phyloP scores from a whole-genome alignment of 1,284 basidiomycete genomes.

The Rhodotorula sp. region DNA sequence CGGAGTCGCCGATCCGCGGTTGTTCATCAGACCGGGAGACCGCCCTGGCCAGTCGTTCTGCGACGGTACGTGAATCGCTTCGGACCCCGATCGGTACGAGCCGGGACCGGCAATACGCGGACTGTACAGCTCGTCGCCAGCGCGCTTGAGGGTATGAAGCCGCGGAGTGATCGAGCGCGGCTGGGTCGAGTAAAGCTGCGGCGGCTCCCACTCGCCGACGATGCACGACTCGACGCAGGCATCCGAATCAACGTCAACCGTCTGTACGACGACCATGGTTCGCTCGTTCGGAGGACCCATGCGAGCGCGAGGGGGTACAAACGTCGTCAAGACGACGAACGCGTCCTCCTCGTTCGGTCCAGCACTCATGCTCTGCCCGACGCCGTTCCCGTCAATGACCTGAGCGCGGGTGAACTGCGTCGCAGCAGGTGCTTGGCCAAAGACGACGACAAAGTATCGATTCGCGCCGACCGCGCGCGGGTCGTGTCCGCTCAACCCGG shows the following conservation, averaged over 20 bases:
- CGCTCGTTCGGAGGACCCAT: constrained; percentile 32
- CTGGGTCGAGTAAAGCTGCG: background rate
- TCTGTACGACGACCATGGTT: constrained; percentile 25
- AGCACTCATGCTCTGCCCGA: constrained; percentile 37
- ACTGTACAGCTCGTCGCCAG: constrained; percentile 26
- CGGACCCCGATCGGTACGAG: constrained; percentile 8
- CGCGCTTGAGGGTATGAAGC: constrained; percentile 22
- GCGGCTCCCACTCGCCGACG: constrained; percentile 36
- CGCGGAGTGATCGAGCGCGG: constrained; percentile 19
- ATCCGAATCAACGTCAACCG: constrained; percentile 17
- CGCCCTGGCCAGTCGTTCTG: constrained; percentile 12
- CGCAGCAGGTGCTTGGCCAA: constrained; percentile 22
- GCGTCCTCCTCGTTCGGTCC: constrained; percentile 34
- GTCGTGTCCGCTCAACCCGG: background rate
- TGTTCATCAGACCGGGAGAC: background rate
- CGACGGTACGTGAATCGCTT: constrained; percentile 4
- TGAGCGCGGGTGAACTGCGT: constrained; percentile 33
- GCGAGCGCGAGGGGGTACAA: constrained; percentile 21
- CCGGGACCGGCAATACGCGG: constrained; percentile 25
- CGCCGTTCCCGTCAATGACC: constrained; percentile 38
- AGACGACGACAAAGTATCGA: constrained; percentile 32
- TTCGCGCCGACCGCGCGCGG: background rate
- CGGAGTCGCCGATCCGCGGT: background rate
- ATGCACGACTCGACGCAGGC: constrained; percentile 25
- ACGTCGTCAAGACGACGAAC: constrained; percentile 38